A percentile compares a stretch with the other conserved stretches of the same genome.
Conservation (phyloP, 2,329 filamentous ascomycete genomes). For the Anthostomella pinea region DNA sequence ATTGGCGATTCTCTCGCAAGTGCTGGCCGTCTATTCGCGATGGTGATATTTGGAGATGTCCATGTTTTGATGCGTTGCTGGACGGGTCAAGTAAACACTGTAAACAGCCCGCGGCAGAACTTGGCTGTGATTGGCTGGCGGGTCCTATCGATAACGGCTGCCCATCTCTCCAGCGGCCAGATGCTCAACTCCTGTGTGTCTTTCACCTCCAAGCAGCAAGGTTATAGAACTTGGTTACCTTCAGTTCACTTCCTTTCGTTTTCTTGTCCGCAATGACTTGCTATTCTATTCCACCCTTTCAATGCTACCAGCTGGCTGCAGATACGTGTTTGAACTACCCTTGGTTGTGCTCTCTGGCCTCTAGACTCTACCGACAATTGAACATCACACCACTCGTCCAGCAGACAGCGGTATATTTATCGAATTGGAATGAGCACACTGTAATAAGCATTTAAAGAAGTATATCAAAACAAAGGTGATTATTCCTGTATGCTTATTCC, state of each 20-base stretch:
- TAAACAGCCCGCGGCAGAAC: slow-evolving; percentile 5
- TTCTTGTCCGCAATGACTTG: too few relatives aligned
- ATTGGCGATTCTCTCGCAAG: not conserved
- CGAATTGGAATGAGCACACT: too few relatives aligned
- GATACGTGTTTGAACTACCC: not conserved
- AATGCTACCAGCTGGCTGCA: not conserved
- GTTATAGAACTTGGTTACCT: not conserved
- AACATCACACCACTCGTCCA: too few relatives aligned
- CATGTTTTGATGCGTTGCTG: slow-evolving; percentile 22
- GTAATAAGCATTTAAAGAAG: too few relatives aligned
- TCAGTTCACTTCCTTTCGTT: too few relatives aligned
- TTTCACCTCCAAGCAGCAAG: not conserved
- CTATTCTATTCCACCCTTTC: too few relatives aligned
- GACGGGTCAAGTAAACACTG: slow-evolving; percentile 16
- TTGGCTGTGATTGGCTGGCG: slow-evolving; percentile 2
- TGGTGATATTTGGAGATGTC: not conserved
- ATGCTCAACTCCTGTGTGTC: too few relatives aligned
- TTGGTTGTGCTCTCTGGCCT: too few relatives aligned
- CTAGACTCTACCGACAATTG: too few relatives aligned
- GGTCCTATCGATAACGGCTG: slow-evolving; percentile 5
- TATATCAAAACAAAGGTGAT: too few relatives aligned
- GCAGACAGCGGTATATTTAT: too few relatives aligned
- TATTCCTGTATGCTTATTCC: too few relatives aligned
- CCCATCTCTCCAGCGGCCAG: not conserved
- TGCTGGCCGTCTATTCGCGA: not conserved